Evolutionary conservation across 345 rosid species (phyloP).

Genomic region (Sonneratia caseolaris): DNA sequence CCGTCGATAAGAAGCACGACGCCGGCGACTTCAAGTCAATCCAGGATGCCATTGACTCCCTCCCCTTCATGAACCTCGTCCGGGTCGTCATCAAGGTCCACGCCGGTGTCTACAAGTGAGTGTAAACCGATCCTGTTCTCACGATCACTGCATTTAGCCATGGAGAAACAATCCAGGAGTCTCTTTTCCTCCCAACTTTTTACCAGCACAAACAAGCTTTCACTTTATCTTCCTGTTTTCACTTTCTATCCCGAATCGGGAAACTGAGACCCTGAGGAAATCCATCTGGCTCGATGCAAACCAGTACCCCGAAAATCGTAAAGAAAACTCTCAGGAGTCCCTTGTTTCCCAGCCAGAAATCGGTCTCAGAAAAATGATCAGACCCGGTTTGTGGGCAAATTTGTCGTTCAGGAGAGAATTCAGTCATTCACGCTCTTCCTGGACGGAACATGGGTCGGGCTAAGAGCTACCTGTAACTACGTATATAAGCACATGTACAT

Average conservation of each 20-base stretch:
- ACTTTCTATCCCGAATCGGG: not conserved
- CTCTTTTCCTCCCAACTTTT: not conserved
- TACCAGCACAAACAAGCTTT: not conserved
- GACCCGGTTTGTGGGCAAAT: not conserved
- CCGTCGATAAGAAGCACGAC: constrained; percentile 49
- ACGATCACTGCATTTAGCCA: no score
- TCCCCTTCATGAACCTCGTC: constrained; percentile 69
- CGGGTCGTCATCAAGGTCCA: constrained; percentile 89
- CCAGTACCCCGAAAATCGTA: no score
- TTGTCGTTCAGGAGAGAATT: no score
- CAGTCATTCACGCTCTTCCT: not conserved
- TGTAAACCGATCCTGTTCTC: not conserved
- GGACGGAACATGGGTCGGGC: not conserved
- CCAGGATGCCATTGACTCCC: constrained; percentile 90
- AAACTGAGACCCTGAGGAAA: not conserved
- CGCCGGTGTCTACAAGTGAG: constrained; percentile 93
- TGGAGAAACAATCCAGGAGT: not conserved
- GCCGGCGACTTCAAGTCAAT: constrained; percentile 74
- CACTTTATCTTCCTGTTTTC: not conserved
- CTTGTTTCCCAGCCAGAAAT: no score
- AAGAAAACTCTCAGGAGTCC: not conserved
- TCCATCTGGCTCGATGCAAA: not conserved
- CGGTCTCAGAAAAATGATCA: not conserved
- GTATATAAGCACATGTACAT: not conserved
- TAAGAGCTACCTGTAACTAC: not conserved